Percentiles rank a stretch among this genome's conserved stretches.
Evolutionary conservation across 2,329 filamentous ascomycete species (phyloP).

Genomic region (Aspergillus versicolor): DNA sequence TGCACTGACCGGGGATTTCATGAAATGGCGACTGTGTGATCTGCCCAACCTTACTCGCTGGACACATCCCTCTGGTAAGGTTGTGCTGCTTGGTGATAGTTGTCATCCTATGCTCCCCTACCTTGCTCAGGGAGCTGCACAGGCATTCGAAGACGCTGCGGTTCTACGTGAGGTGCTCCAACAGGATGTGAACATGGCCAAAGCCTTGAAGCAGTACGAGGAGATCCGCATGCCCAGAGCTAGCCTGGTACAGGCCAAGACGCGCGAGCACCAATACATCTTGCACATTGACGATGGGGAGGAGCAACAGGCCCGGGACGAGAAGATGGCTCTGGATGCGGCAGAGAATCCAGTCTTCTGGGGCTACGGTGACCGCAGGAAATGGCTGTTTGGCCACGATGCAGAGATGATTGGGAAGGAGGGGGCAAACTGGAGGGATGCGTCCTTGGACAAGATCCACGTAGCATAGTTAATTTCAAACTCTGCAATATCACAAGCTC

Average conservation of each 20-base stretch:
- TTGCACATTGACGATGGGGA: not conserved
- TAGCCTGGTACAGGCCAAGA: not conserved
- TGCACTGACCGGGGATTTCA: not conserved
- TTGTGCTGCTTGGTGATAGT: conserved; percentile 1
- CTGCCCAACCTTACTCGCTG: not conserved
- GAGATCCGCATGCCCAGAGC: not conserved
- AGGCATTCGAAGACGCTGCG: conserved; percentile 1
- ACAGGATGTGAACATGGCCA: not conserved
- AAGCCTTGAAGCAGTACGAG: not conserved
- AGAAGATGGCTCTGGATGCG: not conserved
- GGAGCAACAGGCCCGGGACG: not conserved
- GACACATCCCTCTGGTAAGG: not conserved
- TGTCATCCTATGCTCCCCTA: conserved; percentile 9
- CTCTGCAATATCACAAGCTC: too few species aligned
- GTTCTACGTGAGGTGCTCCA: not conserved
- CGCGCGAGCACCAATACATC: not conserved
- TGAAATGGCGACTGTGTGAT: not conserved
- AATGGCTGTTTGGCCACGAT: too few species aligned
- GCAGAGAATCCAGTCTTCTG: not conserved
- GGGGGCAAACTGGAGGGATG: too few species aligned
- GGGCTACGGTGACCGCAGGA: not conserved
- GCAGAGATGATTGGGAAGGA: too few species aligned
- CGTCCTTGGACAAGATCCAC: too few species aligned
- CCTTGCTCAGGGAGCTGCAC: conserved; percentile 5
- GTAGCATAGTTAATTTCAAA: too few species aligned